phyloP scores from a whole-genome alignment of 2,329 filamentous ascomycete genomes.

The Aspergillus sp. region DNA sequence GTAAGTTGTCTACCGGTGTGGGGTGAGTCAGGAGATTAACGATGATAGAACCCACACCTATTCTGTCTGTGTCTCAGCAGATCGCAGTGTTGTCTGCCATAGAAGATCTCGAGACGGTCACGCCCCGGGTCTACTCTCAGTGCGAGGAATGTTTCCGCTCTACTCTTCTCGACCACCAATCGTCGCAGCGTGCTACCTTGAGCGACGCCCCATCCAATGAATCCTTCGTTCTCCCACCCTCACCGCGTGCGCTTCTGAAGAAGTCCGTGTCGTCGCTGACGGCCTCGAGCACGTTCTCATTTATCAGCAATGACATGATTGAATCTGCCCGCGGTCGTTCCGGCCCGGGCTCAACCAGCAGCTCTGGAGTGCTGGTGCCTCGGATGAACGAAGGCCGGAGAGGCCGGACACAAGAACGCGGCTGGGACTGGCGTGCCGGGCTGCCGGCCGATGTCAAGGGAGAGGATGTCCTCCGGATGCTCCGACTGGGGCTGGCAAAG shows the following conservation, averaged over 20 bases:
- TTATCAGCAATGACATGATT: slow-evolving; percentile 73
- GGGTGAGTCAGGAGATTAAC: slow-evolving; percentile 14
- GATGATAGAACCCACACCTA: slow-evolving; percentile 50
- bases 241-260: slow-evolving; percentile 66
- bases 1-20: slow-evolving; percentile 31
- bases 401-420: slow-evolving; percentile 47
- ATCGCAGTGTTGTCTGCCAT: slow-evolving; percentile 73
- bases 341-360: slow-evolving; percentile 50
- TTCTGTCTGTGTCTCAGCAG: slow-evolving; percentile 71
- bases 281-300: slow-evolving; percentile 61
- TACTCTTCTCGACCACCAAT: slow-evolving; percentile 69
- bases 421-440: slow-evolving; percentile 70
- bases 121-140: slow-evolving; percentile 67
- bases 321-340: slow-evolving; percentile 42
- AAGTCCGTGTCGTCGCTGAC: slow-evolving; percentile 58
- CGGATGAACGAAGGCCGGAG: slow-evolving; percentile 22
- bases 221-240: slow-evolving; percentile 39
- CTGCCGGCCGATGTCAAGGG: slow-evolving; percentile 60
- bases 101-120: slow-evolving; percentile 76
- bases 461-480: slow-evolving; percentile 67
- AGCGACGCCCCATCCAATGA: slow-evolving; percentile 10
- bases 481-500: slow-evolving; percentile 71
- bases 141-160: slow-evolving; percentile 78
- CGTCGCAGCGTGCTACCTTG: slow-evolving; percentile 42
- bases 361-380: slow-evolving; percentile 51